These are phyloP conservation scores for Apiospora koreana DNA, from an alignment of 2,329 filamentous ascomycete species.

Conservation along the genomic window DNA sequence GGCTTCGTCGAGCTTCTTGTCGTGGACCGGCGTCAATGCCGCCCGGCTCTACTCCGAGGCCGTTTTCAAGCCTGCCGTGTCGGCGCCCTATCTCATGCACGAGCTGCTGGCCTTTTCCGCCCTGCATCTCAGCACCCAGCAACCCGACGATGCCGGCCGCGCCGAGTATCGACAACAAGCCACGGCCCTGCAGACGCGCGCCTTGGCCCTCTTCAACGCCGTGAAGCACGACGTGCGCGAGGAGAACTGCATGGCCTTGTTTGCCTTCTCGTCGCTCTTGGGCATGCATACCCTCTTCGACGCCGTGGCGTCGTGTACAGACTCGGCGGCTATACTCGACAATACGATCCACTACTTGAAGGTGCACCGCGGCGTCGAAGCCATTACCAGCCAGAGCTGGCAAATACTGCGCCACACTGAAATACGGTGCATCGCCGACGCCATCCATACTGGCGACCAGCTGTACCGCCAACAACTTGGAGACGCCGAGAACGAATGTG, in stretches of 20 bases:
- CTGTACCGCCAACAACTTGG: background rate
- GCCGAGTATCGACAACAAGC: conserved; percentile 25
- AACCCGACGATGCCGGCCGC: background rate
- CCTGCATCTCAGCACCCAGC: conserved; percentile 30
- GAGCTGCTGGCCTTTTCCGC: conserved; percentile 38
- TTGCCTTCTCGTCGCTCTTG: conserved; percentile 36
- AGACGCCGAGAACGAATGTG: too few relatives aligned
- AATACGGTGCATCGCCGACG: conserved; percentile 13
- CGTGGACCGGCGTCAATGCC: too few relatives aligned
- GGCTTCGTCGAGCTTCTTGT: too few relatives aligned
- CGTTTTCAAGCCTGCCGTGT: too few relatives aligned
- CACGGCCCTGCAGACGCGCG: conserved; percentile 33
- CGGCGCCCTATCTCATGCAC: conserved; percentile 36
- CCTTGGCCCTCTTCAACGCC: conserved; percentile 31
- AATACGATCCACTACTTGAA: conserved; percentile 27
- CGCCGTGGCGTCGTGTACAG: conserved; percentile 22
- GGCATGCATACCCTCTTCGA: conserved; percentile 37
- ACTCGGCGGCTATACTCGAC: conserved; percentile 15
- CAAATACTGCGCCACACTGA: too few relatives aligned
- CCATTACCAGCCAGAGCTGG: conserved; percentile 26
- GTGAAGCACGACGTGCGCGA: conserved; percentile 20
- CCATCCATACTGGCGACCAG: conserved; percentile 13
- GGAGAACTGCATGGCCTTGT: conserved; percentile 32
- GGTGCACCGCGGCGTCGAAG: conserved; percentile 25
- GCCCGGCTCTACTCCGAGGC: too few relatives aligned